Evolutionary conservation across 768 basidiomycete genomes (phyloP).

Genomic region (Auricularia auricula-judae): DNA sequence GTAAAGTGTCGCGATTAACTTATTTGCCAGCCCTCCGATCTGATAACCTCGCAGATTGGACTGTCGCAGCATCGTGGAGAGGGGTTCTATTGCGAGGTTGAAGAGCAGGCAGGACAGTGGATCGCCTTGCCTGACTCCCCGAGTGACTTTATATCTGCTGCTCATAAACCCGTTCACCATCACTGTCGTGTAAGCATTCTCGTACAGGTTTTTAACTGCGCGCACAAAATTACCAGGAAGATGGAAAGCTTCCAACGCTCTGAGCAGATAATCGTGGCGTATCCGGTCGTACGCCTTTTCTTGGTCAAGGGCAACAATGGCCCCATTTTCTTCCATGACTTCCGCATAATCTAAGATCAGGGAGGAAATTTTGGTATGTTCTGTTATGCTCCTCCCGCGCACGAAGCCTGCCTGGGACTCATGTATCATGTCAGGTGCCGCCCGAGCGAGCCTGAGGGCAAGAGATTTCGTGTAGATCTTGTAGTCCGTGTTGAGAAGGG

Average conservation of each 20-base stretch:
- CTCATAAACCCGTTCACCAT: constrained; percentile 25
- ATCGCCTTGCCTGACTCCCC: constrained; percentile 19
- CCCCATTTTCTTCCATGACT: constrained; percentile 5
- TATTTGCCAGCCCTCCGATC: constrained; percentile 8
- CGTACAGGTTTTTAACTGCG: constrained; percentile 20
- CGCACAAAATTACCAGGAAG: constrained; percentile 11
- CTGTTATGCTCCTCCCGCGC: constrained; percentile 16
- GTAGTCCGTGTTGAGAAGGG: constrained; percentile 21
- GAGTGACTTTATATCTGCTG: constrained; percentile 12
- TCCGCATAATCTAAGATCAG: constrained; percentile 9
- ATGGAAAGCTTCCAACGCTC: background rate
- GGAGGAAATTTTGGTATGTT: constrained; percentile 21
- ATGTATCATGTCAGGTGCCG: constrained; percentile 16
- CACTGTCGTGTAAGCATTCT: constrained; percentile 16
- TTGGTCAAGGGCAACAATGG: constrained; percentile 10
- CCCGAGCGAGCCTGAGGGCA: constrained; percentile 8
- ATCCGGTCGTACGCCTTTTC: constrained; percentile 14
- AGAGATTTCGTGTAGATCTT: constrained; percentile 20
- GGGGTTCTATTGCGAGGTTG: constrained; percentile 14
- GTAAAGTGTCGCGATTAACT: constrained; percentile 24
- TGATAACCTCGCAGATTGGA: constrained; percentile 10
- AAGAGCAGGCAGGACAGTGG: constrained; percentile 14
- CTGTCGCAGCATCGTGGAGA: constrained; percentile 16
- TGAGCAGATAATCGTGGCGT: constrained; percentile 10
- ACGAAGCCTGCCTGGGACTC: constrained; percentile 31